Evolutionary conservation across 176 grass and related monocot genomes (phyloP), one percentile per base, ranked within the genome.

Genomic region (Neostapfia colusana): DNA sequence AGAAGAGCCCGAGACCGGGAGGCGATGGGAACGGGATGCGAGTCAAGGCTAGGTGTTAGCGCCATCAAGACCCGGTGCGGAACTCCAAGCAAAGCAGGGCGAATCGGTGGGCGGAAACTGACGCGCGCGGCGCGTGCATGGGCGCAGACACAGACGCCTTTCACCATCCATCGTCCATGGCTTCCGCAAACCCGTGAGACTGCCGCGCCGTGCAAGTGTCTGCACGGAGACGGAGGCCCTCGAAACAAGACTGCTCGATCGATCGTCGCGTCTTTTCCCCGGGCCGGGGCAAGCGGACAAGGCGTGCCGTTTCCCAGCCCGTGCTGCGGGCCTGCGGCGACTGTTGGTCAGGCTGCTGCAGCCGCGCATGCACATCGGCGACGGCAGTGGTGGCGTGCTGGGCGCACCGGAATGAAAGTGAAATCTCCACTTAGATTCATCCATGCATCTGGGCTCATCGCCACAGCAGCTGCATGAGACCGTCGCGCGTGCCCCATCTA

Each of bases 11-110:
- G 3, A 31, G 31, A 31, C 31, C n/a, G n/a, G n/a, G n/a, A 37
- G 46, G 39, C 0, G 16, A 3, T 6, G n/a, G n/a, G n/a, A n/a
- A n/a, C n/a, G n/a, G 40, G 68, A 10, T 11, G 80, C 20, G 26
- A 75, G 70, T 67, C 62, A 83, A 83, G 68, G 69, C 37, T 45
- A 21, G 24, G 51, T 24, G 67, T 67, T 81, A 20, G 59, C 23
- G 60, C 60, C 80, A 82, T 67, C 27, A 49, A 12, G 8, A 0
- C 18, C 18, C 46, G 62, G 80, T 36, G 37, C 48, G 8, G 24
- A 37, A 7, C 24, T 37, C 49, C 37, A 34, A 35, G 43, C 40
- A 13, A n/a, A 9, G 23, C 10, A 11, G 55, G 10, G 23, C 31
- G 2, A 31, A 31, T 31, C 31, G 31, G n/a, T n/a, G n/a, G n/a